Conservation (phyloP, 176 grass and related monocot genomes). For the Cenchrus americanus region DNA sequence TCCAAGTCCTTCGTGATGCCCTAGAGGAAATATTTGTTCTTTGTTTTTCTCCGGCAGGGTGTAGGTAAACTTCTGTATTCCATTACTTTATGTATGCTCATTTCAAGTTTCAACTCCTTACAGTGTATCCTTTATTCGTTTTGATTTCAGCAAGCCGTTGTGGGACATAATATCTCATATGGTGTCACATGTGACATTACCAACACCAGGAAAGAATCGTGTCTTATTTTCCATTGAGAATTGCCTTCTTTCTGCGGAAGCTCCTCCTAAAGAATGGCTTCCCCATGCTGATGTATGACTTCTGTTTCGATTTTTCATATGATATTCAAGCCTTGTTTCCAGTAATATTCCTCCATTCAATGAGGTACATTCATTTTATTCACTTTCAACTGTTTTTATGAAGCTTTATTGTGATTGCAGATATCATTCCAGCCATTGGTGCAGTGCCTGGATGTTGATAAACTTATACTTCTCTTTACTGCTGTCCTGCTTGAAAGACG, state of each 20-base stretch:
- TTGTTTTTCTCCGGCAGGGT: slow-evolving; percentile 89
- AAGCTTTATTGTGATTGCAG: slow-evolving; percentile 57
- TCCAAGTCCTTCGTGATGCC: slow-evolving; percentile 85
- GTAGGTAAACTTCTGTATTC: slow-evolving; percentile 69
- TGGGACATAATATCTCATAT: slow-evolving; percentile 93
- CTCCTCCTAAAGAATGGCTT: slow-evolving; percentile 90
- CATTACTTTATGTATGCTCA: slow-evolving; percentile 2
- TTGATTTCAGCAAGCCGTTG: slow-evolving; percentile 80
- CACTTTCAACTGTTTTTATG: slow-evolving; percentile 36
- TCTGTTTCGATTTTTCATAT: slow-evolving; percentile 24
- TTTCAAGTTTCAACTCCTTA: slow-evolving; percentile 13
- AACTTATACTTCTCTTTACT: slow-evolving; percentile 95
- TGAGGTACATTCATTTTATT: slow-evolving; percentile 28
- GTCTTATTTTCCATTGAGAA: slow-evolving; percentile 97
- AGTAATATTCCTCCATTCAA: slow-evolving; percentile 19
- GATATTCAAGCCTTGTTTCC: slow-evolving; percentile 30
- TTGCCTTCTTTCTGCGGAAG: slow-evolving; percentile 80
- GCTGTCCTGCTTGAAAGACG: slow-evolving; percentile 99
- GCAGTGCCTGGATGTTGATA: slow-evolving; percentile 97
- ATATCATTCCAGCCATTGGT: slow-evolving; percentile 98
- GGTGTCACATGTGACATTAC: slow-evolving; percentile 97
- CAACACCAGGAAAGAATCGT: slow-evolving; percentile 88
- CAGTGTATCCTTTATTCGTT: slow-evolving; percentile 31
- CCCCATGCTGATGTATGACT: slow-evolving; percentile 89
- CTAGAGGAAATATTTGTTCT: slow-evolving; percentile 95